Evolutionary conservation across 345 rosid species (phyloP).

Genomic region (Brassica rapa): DNA sequence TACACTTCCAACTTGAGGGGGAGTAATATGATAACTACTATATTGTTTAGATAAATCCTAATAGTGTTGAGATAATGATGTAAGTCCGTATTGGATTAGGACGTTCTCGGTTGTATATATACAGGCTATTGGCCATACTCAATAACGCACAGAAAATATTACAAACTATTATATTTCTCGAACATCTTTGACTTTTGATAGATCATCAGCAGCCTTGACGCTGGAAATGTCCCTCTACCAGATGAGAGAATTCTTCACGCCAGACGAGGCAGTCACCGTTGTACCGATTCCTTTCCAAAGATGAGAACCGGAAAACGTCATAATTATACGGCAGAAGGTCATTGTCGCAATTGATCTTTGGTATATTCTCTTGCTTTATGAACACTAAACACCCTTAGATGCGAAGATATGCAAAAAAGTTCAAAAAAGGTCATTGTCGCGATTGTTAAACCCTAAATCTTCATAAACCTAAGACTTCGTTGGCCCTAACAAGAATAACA

Average conservation of each 20-base stretch:
- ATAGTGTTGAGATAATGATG: too few species aligned
- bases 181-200: neutral
- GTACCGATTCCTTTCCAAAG: neutral
- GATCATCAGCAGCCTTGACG: neutral
- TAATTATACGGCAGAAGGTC: neutral
- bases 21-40: too few species aligned
- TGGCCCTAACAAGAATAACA: too few species aligned
- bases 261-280: neutral
- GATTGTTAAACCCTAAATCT: neutral
- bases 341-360: neutral
- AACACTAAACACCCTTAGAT: conserved; percentile 8
- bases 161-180: too few species aligned
- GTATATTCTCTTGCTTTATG: conserved; percentile 21
- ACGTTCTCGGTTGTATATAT: too few species aligned
- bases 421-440: neutral
- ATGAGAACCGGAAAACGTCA: neutral
- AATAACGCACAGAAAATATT: too few species aligned
- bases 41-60: too few species aligned
- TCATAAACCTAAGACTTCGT: too few species aligned
- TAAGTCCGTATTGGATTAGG: too few species aligned
- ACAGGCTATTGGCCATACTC: too few species aligned
- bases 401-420: conserved; percentile 1
- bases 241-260: neutral
- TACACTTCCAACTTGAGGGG: too few species aligned
- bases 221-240: neutral